Percentiles rank a stretch among this genome's conserved stretches.
These are phyloP conservation scores for Nicotiana noctiflora DNA, from an alignment of 257 asterid genomes.

Conservation along the genomic window DNA sequence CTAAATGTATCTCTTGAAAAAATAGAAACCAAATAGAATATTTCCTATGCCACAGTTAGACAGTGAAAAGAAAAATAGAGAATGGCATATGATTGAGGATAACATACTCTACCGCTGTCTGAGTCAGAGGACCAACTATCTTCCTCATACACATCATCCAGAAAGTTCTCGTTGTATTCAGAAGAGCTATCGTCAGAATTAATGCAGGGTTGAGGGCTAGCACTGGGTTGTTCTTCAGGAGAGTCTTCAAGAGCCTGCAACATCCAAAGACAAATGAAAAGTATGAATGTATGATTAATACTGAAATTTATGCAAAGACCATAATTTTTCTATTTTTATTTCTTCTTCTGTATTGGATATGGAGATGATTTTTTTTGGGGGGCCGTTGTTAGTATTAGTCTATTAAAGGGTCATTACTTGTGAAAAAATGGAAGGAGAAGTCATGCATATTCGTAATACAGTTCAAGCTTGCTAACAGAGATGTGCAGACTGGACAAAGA, in stretches of 20 bases:
- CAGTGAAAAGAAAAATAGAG: neutral
- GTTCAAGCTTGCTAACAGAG: neutral
- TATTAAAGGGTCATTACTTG: neutral
- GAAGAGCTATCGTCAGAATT: conserved; percentile 54
- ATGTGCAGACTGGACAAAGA: neutral
- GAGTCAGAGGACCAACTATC: conserved; percentile 49
- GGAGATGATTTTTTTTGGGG: neutral
- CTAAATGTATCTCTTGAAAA: neutral
- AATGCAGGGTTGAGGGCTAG: conserved; percentile 30
- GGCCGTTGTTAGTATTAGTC: neutral
- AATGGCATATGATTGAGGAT: neutral
- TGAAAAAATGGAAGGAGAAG: neutral
- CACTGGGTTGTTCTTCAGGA: conserved; percentile 32
- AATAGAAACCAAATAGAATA: neutral
- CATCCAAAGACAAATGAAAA: conserved; percentile 13
- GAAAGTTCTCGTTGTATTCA: conserved; percentile 42
- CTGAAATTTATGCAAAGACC: neutral
- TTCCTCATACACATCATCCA: conserved; percentile 45
- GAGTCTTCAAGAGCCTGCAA: conserved; percentile 56
- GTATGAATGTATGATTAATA: neutral
- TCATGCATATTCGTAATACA: neutral
- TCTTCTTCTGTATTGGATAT: too few relatives aligned
- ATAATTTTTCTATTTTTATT: neutral
- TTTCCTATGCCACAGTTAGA: neutral
- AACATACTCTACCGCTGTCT: conserved; percentile 37